These are phyloP conservation scores for Apiospora aurea DNA, from an alignment of 2,329 filamentous ascomycete species.

Conservation along the genomic window DNA sequence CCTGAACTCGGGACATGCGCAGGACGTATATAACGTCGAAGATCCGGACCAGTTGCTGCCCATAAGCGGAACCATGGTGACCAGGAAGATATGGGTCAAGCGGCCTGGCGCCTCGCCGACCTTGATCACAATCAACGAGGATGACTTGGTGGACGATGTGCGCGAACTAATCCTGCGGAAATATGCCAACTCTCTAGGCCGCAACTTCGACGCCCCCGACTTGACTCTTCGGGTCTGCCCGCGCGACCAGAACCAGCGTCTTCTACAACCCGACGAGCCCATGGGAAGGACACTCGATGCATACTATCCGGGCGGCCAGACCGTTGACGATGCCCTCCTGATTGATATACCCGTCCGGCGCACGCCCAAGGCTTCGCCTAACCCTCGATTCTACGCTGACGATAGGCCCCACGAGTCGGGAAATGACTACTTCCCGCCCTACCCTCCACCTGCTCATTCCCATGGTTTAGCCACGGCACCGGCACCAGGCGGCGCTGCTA, in stretches of 20 bases:
- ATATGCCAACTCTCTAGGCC: conserved; percentile 91
- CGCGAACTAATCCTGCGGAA: conserved; percentile 91
- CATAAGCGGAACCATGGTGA: conserved; percentile 61
- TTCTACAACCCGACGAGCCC: conserved; percentile 84
- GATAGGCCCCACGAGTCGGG: conserved; percentile 44
- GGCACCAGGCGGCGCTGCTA: conserved; percentile 32
- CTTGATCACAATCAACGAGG: conserved; percentile 82
- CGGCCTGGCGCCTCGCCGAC: conserved; percentile 86
- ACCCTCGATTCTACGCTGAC: conserved; percentile 41
- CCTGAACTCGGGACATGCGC: conserved; percentile 52
- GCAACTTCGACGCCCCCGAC: conserved; percentile 89
- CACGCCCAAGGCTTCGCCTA: conserved; percentile 82
- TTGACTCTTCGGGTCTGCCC: conserved; percentile 79
- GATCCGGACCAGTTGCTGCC: conserved; percentile 45
- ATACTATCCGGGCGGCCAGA: conserved; percentile 87
- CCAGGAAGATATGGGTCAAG: conserved; percentile 94
- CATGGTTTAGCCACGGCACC: conserved; percentile 35
- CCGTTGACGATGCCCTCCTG: conserved; percentile 85
- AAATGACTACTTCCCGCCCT: conserved; percentile 45
- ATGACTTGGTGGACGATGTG: conserved; percentile 93
- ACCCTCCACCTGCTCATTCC: conserved; percentile 34
- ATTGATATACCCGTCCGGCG: conserved; percentile 83
- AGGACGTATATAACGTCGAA: conserved; percentile 43
- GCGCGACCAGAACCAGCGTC: conserved; percentile 69
- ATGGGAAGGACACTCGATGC: conserved; percentile 80